Base-by-base conservation (phyloP, 2,329 filamentous ascomycete genomes). In the Ophiosphaerella korrae region DNA sequence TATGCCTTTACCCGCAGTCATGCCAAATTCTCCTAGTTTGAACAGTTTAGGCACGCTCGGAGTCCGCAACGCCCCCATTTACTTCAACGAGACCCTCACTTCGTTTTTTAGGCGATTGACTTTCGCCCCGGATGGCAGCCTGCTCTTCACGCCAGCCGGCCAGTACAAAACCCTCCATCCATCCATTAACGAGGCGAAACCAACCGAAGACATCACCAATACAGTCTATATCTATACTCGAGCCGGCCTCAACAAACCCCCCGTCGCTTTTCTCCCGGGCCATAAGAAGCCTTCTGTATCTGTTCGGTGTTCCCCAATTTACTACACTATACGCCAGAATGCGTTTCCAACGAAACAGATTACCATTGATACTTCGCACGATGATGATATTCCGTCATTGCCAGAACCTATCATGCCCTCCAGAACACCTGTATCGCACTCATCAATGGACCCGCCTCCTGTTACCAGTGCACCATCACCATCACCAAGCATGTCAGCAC, bases 201-300 rank as follows among this genome's bases (percentile, higher is more conserved):
- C 85, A 0, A 83, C 83, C 0, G 93, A 94, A 62, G 93, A 99
- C 60, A 83, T 97, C 44, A 92, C 89, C 64, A 99, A 99, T 70
- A 99, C 94, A 0, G 95, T 99, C 18, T 99, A 99, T 75, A 94
- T 99, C 46, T 99, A 99, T 74, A 97, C 93, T 0, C 83, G 94
- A 63, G 94, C 92, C 26, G 94, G 94, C 21, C 91, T 99, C 68
- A 97, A 97, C 77, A 97, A 95, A 72, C 92, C 94, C 1, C 94
- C 94, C 2, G 89, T 97, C 50, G 92, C 93, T 6, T 94, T 97
- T 74, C 82, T 99, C 6, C 94, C 94, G 0, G 94, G 94, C 1
- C 93, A 97, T 75, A 99, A 97, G 80, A 99, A 99, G 74, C 94
- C 94, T 0, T 97, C 94, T 0, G 90, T 99, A 9, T 94, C 92